Evolutionary conservation across 2,329 filamentous ascomycete species (phyloP), one percentile per base, ranked within the genome.

Genomic region (Colletotrichum acutatum): DNA sequence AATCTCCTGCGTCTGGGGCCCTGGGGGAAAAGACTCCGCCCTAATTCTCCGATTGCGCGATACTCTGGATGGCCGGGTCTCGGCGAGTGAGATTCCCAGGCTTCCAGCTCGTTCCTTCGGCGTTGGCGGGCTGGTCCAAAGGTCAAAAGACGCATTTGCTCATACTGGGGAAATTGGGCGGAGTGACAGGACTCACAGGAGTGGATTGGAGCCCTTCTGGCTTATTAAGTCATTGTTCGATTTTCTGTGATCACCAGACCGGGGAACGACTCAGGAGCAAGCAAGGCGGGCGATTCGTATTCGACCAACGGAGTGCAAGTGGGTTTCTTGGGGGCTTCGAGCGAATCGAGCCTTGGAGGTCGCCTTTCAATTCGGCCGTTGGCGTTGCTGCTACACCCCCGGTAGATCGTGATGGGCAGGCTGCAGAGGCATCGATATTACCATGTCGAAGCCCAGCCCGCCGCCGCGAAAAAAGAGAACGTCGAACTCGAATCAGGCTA

Each of bases 1-100:
- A 68, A 72, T 63, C 58, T 68, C 59, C 53, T 58, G 59, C 52
- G 28, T n/a, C 58, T 34, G 34, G 26, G 37, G 37, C 37, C 37
- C 16, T 42, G 6, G 37, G 37, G 54, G 26, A 53, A 49, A 58
- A 34, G 28, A 28, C 54, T 68, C 53, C 65, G 57, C 65, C 34
- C 28, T 72, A 68, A 72, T 68, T 72, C 69, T 72, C 65, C 69
- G 65, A 72, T 68, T 68, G 65, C 65, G 69, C 65, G 52, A 63
- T 62, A 53, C 52, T 24, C 54, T 46, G 24, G 37, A 56, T 54
- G 30, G 54, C 60, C 42, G 30, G 28, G 28, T n/a, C 52, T 54
- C 52, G 52, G 52, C 52, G 61, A n/a, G 61, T 37, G 32, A 34
- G 60, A 12, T 34, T 26, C 46, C n/a, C 24, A 49, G 32, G 4